Base-by-base conservation (phyloP, 768 basidiomycete genomes). In the Leucocoprinus birnbaumii region DNA sequence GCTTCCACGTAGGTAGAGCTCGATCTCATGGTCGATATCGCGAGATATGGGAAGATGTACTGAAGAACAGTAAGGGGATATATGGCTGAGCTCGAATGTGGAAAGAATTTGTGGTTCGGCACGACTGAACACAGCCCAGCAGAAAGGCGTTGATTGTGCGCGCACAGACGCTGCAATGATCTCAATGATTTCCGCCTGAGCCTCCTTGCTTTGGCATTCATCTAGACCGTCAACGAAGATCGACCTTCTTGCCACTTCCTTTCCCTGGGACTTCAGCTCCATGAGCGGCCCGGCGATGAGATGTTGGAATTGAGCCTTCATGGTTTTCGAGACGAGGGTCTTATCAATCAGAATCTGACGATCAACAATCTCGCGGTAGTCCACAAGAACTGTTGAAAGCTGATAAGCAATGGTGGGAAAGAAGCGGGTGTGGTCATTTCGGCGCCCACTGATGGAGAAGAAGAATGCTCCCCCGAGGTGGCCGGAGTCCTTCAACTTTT, bases 401-500 rank as follows among this genome's bases (percentile, higher is more conserved):
- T 55, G 53, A 26, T 55, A 55, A 16, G 53, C 53, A 38, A 55
- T 14, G n/a, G 53, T 35, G n/a, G 45, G 13, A 19, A 55, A 37
- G 45, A 55, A 19, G 53, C 45, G 53, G 19, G 37, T 25, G 22
- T 25, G 44, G 26, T 45, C 22, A 2, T 38, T 26, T 31, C 11
- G 31, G 24, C 45, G 18, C n/a, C 24, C 21, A 19, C 22, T 21
- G 18, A 46, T 22, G 9, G 31, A 34, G 22, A 50, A 57, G 31
- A 57, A 57, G 43, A 57, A 57, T 13, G 41, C 44, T 0, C 27
- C 56, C 16, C 56, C 56, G 8, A 57, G 56, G 4, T 37, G 44
- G 0, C 56, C 27, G 2, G 42, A n/a, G 1, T 38, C 13, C 13
- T 35, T 35, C 5, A 57, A 34, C 8, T 51, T 27, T 21, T 43